Evolutionary conservation across 495 filamentous ascomycete species (phyloP), one percentile per base, ranked within the genome.

Genomic region (Xylaria flabelliformis): DNA sequence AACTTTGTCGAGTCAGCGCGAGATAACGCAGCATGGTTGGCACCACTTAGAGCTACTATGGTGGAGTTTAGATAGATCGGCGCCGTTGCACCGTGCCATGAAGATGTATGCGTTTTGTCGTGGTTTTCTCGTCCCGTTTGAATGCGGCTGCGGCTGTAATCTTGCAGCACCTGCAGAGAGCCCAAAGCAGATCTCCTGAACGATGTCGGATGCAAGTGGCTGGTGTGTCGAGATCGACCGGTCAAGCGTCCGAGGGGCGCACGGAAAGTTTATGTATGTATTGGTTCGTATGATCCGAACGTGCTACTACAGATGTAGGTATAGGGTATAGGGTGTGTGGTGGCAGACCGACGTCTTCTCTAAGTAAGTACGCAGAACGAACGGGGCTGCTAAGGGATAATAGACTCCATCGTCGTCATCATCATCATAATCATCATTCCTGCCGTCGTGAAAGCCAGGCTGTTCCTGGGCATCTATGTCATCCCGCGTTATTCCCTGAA

Each of bases 131-230:
- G 51, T 67, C 48, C 34, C 41, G 62, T 67, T 71, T 71, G 67
- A 62, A 64, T 68, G 74, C 74, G 77, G 75, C 75, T 79, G 75
- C 74, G 77, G 75, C 75, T 79, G 75, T 72, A 74, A 73, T 70
- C 68, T 34, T 15, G 76, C 71, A 69, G 76, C 73, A 75, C 71
- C 72, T 75, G 72, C 77, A 77, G 76, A 72, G 74, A 59, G 50
- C 58, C 73, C 69, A 58, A 72, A 72, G 71, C 41, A 74, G 74
- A 75, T 72, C 76, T 73, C 68, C 29, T 56, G 50, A 41, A 66
- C 63, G 70, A 72, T 67, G 70, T 62, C 70, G 70, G 55, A 67
- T 69, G 53, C 13, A 44, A 61, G 67, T 41, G 67, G 67, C 55
- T 50, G 41, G 26, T 15, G 29, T 62, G 36, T 66, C 39, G 50